Percentiles rank a stretch among this genome's conserved stretches.
phyloP scores from a whole-genome alignment of 805 yeast genomes.

The Candida coquimbonensis region DNA sequence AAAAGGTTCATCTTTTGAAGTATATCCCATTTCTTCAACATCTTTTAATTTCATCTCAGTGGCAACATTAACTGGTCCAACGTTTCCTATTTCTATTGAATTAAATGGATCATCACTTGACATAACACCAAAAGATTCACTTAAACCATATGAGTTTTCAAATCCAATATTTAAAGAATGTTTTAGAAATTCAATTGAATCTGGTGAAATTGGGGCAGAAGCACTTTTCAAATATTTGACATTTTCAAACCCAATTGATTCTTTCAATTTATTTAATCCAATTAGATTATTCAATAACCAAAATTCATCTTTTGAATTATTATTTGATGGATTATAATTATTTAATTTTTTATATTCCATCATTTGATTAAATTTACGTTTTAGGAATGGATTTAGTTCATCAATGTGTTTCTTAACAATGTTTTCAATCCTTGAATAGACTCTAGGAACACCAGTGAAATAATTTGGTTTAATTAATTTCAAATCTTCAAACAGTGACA shows the following conservation, averaged over 20 bases:
- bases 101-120: constrained; percentile 33
- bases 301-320: constrained; percentile 5
- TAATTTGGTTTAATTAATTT: constrained; percentile 37
- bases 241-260: constrained; percentile 33
- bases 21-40: constrained; percentile 42
- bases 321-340: constrained; percentile 5
- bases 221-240: constrained; percentile 33
- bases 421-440: constrained; percentile 47
- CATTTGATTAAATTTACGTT: constrained; percentile 13
- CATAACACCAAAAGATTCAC: constrained; percentile 58
- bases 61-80: constrained; percentile 44
- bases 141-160: constrained; percentile 52
- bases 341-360: constrained; percentile 6
- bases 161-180: constrained; percentile 39
- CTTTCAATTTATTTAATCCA: constrained; percentile 32
- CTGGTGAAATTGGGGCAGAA: constrained; percentile 55
- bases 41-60: constrained; percentile 49
- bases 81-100: constrained; percentile 27
- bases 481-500: constrained; percentile 44
- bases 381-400: constrained; percentile 7
- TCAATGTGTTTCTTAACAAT: constrained; percentile 29
- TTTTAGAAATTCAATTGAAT: constrained; percentile 46
- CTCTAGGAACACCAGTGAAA: constrained; percentile 49
- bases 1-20: constrained; percentile 37
- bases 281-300: constrained; percentile 4